Evolutionary conservation across 2,329 filamentous ascomycete species (phyloP), one percentile per base, ranked within the genome.

Genomic region (Talaromyces sp.): DNA sequence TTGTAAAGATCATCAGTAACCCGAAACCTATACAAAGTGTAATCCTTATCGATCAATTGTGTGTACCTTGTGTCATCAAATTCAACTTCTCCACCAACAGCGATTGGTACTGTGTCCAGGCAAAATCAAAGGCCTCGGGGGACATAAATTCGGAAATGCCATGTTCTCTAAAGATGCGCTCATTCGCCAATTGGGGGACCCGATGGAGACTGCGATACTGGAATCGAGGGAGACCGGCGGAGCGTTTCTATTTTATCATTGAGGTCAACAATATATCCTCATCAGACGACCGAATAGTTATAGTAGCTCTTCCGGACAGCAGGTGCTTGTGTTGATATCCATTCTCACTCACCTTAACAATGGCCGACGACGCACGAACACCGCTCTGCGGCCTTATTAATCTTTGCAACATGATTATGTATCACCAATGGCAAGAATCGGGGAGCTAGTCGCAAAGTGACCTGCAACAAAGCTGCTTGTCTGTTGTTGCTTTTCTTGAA

Each of bases 101-200:
- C 37, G 77, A 70, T 80, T 96, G 91, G 77, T 97, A 96, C 69
- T 91, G 80, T 35, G 82, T 87, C 86, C 91, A 99, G 52, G 91
- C 86, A 56, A 89, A 81, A 57, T 87, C 77, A 74, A 89, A 95
- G 56, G 84, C 89, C 53, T 82, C 78, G 1, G 80, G 73, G 31
- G 86, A 86, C 70, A 96, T 80, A 61, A 97, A 80, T 13, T 84
- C 84, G n/a, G 84, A 82, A 5, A 96, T 79, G 60, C 84, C 84
- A 63, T 82, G 66, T 56, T 75, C 60, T 57, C 68, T 67, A 64
- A 82, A 81, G 40, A 69, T 62, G 11, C 67, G 63, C 57, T 80
- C 74, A 67, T 81, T 75, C 40, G 69, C 71, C 63, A 84, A 78
- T 61, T 74, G 66, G 22, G 82, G 81, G 5, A 82, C 73, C 46